Conservation (phyloP, 148 eudicot species). For the Heliosperma pusillum region DNA sequence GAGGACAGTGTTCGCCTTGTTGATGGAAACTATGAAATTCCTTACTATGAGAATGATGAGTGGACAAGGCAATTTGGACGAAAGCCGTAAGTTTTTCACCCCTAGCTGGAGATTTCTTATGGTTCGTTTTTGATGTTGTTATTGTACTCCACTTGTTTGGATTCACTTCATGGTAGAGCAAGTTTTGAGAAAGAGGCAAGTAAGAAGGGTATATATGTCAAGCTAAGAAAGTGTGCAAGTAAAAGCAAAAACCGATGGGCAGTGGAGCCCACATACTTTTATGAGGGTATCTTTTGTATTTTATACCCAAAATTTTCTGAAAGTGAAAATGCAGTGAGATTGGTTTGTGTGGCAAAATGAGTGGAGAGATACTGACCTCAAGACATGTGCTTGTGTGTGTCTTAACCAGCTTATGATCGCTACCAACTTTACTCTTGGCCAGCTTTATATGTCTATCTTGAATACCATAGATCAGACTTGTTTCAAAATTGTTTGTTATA, state of each 20-base stretch:
- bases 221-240: neutral
- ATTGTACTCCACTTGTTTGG: neutral
- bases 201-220: neutral
- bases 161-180: neutral
- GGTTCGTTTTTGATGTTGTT: neutral
- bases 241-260: neutral
- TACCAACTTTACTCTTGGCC: neutral
- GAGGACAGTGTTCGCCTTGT: constrained; percentile 64
- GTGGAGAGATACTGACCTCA: neutral
- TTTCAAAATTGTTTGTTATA: constrained; percentile 4
- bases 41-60: constrained; percentile 73
- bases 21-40: constrained; percentile 56
- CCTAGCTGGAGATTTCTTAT: constrained; percentile 14
- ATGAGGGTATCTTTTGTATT: neutral
- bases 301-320: neutral
- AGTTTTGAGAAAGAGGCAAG: neutral
- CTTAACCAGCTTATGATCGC: neutral
- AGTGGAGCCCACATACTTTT: neutral
- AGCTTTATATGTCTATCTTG: neutral
- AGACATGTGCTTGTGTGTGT: neutral
- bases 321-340: neutral
- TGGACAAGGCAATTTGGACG: constrained; percentile 62
- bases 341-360: neutral
- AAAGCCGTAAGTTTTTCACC: constrained; percentile 64
- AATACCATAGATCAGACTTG: neutral